These are phyloP conservation scores for Teratosphaeria epicoccoides DNA, from an alignment of 2,329 filamentous ascomycete species.

Conservation along the genomic window DNA sequence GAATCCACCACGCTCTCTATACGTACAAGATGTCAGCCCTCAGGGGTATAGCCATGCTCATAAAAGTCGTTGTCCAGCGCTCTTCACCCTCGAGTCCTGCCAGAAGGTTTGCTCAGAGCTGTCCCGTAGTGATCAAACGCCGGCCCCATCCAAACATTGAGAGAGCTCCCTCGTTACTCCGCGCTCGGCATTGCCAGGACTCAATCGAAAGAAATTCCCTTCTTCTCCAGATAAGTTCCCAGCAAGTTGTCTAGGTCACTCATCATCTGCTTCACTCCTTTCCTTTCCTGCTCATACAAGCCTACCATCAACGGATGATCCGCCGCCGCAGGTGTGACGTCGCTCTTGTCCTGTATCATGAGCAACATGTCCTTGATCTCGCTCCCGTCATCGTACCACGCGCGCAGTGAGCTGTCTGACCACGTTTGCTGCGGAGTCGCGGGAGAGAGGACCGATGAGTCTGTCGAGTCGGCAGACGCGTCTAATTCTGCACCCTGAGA, in stretches of 20 bases:
- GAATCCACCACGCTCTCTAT: not conserved
- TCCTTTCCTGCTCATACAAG: constrained; percentile 79
- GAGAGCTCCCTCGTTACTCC: not conserved
- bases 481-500: not conserved
- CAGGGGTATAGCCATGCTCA: not conserved
- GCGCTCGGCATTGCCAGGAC: not conserved
- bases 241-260: constrained; percentile 60
- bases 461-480: constrained; percentile 7
- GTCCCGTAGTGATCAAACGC: not conserved
- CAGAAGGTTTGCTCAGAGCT: not conserved
- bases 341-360: constrained; percentile 85
- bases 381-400: constrained; percentile 69
- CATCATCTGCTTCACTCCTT: constrained; percentile 75
- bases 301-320: constrained; percentile 75
- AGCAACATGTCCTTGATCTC: constrained; percentile 80
- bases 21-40: not conserved
- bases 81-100: not conserved
- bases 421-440: constrained; percentile 40
- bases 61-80: not conserved
- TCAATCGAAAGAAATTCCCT: constrained; percentile 11
- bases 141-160: not conserved
- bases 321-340: constrained; percentile 64
- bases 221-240: constrained; percentile 18
- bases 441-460: constrained; percentile 9
- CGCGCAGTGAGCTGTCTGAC: constrained; percentile 76